Evolutionary conservation across 2,329 filamentous ascomycete species (phyloP), one percentile per base, ranked within the genome.

Genomic region (Penicillium sp.): DNA sequence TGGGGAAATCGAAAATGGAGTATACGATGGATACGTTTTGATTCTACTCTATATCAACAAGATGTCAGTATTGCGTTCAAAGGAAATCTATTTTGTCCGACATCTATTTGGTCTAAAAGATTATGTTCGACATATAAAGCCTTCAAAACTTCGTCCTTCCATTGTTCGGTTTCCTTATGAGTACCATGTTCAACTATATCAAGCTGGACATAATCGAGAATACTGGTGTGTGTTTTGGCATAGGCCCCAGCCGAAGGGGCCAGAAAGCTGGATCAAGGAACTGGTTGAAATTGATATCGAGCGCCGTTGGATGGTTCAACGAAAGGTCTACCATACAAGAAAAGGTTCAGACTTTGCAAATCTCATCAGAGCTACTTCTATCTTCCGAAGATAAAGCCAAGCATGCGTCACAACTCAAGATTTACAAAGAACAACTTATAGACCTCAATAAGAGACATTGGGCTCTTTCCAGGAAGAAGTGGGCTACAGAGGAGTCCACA

Each of bases 1-100:
- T 55, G 51, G 47, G 40, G 58, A 56, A 49, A 42, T 33, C 14
- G 35, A 10, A 56, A 49, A 42, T 33, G 22, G 35, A 10, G 1
- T 17, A 17, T 36, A 33, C 35, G 9, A 36, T 16, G 16, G 16
- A 36, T n/a, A 7, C 4, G 3, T 9, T 30, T 30, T 30, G 28
- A 11, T 30, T 11, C 10, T 30, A 11, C 28, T 30, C 28, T 30
- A 30, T 11, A 11, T 22, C 22, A 22, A 22, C 22, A 22, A 22
- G 10, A 30, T 30, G 10, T 30, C 28, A 11, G 9, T 30, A 30
- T 30, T 30, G 9, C 10, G 2, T 30, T 17, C 7, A 19, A 38
- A 38, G 37, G 14, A 14, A 22, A 17, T 4, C 8, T 22, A 11
- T 22, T 38, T 19, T 7, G 36, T 17, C 35, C n/a, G 35, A 33